These are phyloP conservation scores for Hanseniaspora lachancei DNA, from an alignment of 805 yeast species.

Conservation along the genomic window DNA sequence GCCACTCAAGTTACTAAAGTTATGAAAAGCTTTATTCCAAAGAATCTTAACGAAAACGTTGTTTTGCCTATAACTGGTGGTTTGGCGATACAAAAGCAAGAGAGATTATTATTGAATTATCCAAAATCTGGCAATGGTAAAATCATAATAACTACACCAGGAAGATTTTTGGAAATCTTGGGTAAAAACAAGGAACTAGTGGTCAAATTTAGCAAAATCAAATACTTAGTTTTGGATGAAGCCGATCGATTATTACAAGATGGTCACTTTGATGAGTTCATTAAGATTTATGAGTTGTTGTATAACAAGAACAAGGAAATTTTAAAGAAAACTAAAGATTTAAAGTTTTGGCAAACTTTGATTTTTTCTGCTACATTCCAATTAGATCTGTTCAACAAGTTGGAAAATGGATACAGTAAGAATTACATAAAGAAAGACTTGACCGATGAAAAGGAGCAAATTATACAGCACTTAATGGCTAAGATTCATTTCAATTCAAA, in stretches of 20 bases:
- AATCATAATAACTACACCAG: slow-evolving; percentile 88
- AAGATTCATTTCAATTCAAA: slow-evolving; percentile 60
- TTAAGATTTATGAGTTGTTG: slow-evolving; percentile 58
- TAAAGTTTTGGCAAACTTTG: slow-evolving; percentile 61
- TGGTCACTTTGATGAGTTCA: slow-evolving; percentile 91
- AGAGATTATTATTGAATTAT: slow-evolving; percentile 49
- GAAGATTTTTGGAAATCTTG: slow-evolving; percentile 71
- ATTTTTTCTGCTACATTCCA: slow-evolving; percentile 95
- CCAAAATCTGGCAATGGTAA: slow-evolving; percentile 44
- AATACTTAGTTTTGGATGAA: slow-evolving; percentile 68
- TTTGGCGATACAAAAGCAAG: slow-evolving; percentile 83
- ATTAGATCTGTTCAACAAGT: slow-evolving; percentile 63
- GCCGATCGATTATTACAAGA: slow-evolving; percentile 92
- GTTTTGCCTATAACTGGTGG: slow-evolving; percentile 87
- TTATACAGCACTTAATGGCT: slow-evolving; percentile 48
- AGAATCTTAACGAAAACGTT: slow-evolving; percentile 36
- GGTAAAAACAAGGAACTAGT: slow-evolving; percentile 42
- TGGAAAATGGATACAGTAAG: slow-evolving; percentile 34
- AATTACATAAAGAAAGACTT: slow-evolving; percentile 18
- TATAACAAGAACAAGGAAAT: slow-evolving; percentile 26
- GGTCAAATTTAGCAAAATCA: slow-evolving; percentile 32
- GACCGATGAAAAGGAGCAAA: slow-evolving; percentile 39
- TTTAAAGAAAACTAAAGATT: slow-evolving; percentile 27
- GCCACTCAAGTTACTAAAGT: slow-evolving; percentile 89
- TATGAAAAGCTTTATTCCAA: slow-evolving; percentile 33